Conservation (phyloP, 257 asterid genomes). For the Nicotiana otophora region DNA sequence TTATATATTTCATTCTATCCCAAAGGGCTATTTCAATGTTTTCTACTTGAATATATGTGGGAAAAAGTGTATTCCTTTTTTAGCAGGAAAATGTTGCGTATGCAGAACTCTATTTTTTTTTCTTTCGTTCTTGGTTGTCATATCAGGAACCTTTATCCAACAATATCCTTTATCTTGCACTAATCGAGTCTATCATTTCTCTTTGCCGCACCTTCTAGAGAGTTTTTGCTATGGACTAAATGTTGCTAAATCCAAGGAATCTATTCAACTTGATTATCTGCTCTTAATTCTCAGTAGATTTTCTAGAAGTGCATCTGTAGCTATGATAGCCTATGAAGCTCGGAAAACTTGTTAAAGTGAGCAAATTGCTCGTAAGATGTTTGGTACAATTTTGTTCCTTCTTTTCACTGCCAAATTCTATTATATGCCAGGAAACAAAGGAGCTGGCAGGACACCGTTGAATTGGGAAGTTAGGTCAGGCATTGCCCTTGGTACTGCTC, state of each 20-base stretch:
- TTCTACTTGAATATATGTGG: too few species aligned
- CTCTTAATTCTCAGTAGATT: background rate
- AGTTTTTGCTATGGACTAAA: background rate
- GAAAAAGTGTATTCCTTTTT: background rate
- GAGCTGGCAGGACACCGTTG: slow-evolving; percentile 32
- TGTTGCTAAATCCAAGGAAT: background rate
- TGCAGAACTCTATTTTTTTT: background rate
- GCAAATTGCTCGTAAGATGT: background rate
- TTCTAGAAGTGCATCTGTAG: background rate
- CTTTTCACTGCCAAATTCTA: background rate
- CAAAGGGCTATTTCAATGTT: background rate
- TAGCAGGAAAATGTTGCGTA: background rate
- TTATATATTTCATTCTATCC: background rate
- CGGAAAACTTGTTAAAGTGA: background rate
- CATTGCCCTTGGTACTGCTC: slow-evolving; percentile 42
- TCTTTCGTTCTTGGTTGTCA: background rate
- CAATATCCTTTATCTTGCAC: background rate
- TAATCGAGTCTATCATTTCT: background rate
- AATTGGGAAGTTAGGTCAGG: slow-evolving; percentile 36
- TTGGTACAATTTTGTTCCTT: background rate
- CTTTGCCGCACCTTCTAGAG: background rate
- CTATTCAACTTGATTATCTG: background rate
- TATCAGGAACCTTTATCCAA: background rate
- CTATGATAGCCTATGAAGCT: background rate
- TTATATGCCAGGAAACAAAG: slow-evolving; percentile 29